Base-by-base conservation (phyloP, 768 basidiomycete genomes). In the Xanthoconium purpureum region DNA sequence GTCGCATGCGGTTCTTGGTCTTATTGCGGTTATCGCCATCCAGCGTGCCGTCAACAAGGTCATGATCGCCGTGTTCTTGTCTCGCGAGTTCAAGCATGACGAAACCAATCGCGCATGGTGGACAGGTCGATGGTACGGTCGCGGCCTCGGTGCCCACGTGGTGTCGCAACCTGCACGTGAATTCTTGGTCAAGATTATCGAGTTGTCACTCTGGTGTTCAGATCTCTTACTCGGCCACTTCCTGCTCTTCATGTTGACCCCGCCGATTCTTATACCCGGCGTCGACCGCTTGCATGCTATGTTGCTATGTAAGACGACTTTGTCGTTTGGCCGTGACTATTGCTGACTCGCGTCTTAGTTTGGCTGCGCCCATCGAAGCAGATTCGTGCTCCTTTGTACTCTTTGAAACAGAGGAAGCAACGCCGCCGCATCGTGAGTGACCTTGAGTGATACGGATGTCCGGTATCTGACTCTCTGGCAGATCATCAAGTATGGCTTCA, bases 101-200 rank as follows among this genome's bases (percentile, higher is more conserved):
- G 95, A 98, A 74, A 95, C 93, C 36, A 98, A 98, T 75, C 82
- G 93, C 29, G 95, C 95, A 8, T 99, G 96, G 96, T 99, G 97
- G 97, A 96, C 95, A 33, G 95, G 94, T 46, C 80, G 87, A 68
- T 98, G 97, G 97, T 96, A 94, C 71, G 95, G 95, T 42, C 87
- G 94, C 49, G 94, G 94, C 5, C 81, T 99, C 28, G 95, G 96
- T 42, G 67, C 83, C 6, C 88, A 93, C 70, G 94, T 88, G 42
- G 91, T 96, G 85, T 94, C 93, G n/a, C 97, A 98, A 70, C 96
- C 96, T 50, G 93, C 90, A 30, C 89, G 97, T 69, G 97, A 98
- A 78, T 98, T 93, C 65, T 75, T 98, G 60, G 96, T 98, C 77
- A 99, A 99, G 81, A 90, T 94, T 59, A 92, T 98, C 63, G 97